phyloP scores from a whole-genome alignment of 768 basidiomycete genomes.

The Gloeopeniophorella convolvens region DNA sequence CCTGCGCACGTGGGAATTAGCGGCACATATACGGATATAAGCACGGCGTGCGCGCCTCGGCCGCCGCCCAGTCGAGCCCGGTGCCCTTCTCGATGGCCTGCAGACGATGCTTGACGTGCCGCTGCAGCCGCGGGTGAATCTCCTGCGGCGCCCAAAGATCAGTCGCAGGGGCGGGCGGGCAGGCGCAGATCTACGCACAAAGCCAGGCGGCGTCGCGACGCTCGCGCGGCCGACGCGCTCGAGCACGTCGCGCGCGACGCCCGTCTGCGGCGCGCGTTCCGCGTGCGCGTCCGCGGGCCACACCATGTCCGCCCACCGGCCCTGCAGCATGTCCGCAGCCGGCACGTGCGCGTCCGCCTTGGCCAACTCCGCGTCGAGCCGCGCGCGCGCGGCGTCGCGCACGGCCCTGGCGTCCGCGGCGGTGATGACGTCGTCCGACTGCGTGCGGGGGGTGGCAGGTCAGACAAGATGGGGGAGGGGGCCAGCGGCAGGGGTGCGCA shows the following conservation, averaged over 20 bases:
- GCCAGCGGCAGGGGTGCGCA: constrained; percentile 30
- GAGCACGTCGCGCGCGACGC: constrained; percentile 48
- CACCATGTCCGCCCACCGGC: constrained; percentile 55
- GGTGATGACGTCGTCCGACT: constrained; percentile 46
- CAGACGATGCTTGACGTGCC: constrained; percentile 76
- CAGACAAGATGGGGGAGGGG: neutral
- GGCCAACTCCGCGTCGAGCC: constrained; percentile 58
- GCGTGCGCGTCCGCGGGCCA: constrained; percentile 59
- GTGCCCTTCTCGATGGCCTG: constrained; percentile 57
- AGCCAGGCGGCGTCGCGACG: constrained; percentile 49
- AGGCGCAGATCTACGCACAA: constrained; percentile 43
- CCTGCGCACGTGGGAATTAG: constrained; percentile 35
- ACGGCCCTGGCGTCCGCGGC: constrained; percentile 41
- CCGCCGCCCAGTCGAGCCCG: constrained; percentile 87
- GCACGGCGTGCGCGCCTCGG: constrained; percentile 69
- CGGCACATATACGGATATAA: neutral
- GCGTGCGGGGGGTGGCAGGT: neutral
- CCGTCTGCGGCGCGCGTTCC: constrained; percentile 55
- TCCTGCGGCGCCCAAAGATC: constrained; percentile 39
- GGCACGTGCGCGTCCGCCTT: constrained; percentile 43
- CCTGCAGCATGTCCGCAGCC: constrained; percentile 48
- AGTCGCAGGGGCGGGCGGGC: neutral
- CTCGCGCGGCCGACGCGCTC: constrained; percentile 60
- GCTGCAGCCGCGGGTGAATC: constrained; percentile 68
- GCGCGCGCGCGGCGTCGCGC: constrained; percentile 51